Evolutionary conservation across 1,139 yeast genomes (phyloP), one percentile per base, ranked within the genome.

Genomic region (Debaryomyces subglobosus): DNA sequence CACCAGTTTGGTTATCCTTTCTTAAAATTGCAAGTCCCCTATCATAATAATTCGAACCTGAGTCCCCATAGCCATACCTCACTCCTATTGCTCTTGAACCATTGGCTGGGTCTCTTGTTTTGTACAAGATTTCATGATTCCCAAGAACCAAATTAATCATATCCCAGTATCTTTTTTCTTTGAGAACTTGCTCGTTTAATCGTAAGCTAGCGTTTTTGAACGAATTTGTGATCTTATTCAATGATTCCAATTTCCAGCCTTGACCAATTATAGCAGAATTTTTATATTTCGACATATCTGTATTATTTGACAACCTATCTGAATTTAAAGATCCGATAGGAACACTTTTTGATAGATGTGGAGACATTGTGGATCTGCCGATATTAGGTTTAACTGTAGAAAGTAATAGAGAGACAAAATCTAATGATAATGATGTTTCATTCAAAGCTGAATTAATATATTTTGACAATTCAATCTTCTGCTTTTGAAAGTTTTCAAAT

Each of bases 1-100:
- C 69, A 0, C 79, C 79, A 1, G 67, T 59, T n/a, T 49, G 53
- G 15, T 59, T 60, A 49, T 71, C 68, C 50, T 72, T 69, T 54
- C 82, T 69, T 50, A 90, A 69, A 1, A 86, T 66, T 0, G 96
- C 97, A 39, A 85, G 69, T 1, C 97, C 97, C 53, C 81, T 79
- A 56, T 89, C 95, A 47, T 70, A 69, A 58, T 81, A 89, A 32
- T 77, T 80, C 0, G 96, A 89, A 0, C 98, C 99, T 0, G 96
- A 84, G 64, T 91, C 97, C 8, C 88, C 94, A 66, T 82, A 94
- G 0, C 98, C 98, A 62, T 88, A 92, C 59, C 89, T 89, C 33
- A 92, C 86, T 1, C 92, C 96, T 39, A 92, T 73, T 16, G 78
- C 73, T 45, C 72, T 44, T 53, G 77, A 68, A 35, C 82, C 82